Evolutionary conservation across 1,139 yeast genomes (phyloP).

Genomic region (Candida sp.): DNA sequence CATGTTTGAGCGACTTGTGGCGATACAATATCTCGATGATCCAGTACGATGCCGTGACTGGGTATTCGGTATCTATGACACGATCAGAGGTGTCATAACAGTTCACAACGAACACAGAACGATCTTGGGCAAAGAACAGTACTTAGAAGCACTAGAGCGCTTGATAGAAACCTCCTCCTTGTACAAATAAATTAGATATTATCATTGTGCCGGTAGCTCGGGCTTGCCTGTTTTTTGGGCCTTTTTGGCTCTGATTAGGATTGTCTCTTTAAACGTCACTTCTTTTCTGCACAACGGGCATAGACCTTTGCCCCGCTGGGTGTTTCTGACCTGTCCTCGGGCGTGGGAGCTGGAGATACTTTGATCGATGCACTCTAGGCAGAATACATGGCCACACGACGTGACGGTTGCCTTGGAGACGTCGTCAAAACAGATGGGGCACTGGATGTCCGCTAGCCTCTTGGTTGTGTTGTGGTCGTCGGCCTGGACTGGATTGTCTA

Average conservation of each 20-base stretch:
- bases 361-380: constrained; percentile 48
- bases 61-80: constrained; percentile 15
- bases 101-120: constrained; percentile 8
- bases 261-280: constrained; percentile 44
- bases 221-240: constrained; percentile 20
- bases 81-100: constrained; percentile 10
- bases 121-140: constrained; percentile 12
- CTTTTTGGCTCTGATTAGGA: constrained; percentile 36
- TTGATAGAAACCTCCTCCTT: constrained; percentile 7
- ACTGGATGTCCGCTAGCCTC: constrained; percentile 40
- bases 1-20: constrained; percentile 18
- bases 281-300: constrained; percentile 50
- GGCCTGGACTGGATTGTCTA: constrained; percentile 30
- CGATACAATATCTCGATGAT: constrained; percentile 15
- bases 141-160: constrained; percentile 1
- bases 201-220: constrained; percentile 7
- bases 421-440: constrained; percentile 54
- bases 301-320: constrained; percentile 44
- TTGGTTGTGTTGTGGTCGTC: constrained; percentile 24
- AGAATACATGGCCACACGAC: constrained; percentile 50
- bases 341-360: constrained; percentile 47
- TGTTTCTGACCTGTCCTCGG: constrained; percentile 39
- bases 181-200: not conserved
- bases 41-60: constrained; percentile 15
- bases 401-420: constrained; percentile 45